Conservation (phyloP, 768 basidiomycete species). For the Suillus ampliporus region DNA sequence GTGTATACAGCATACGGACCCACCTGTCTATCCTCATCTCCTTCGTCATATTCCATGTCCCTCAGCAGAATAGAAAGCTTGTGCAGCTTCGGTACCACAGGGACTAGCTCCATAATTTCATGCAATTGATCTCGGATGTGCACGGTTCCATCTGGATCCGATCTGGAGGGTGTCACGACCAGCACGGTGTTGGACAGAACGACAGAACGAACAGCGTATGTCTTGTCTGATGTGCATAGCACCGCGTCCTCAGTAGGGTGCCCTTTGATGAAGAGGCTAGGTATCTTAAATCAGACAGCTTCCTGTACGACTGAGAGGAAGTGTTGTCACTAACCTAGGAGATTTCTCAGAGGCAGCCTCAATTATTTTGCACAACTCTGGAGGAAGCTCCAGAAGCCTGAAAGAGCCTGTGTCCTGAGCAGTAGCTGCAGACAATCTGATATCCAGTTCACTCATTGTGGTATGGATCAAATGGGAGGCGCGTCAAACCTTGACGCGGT, state of each 20-base stretch:
- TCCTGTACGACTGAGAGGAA: neutral
- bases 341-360: slow-evolving; percentile 51
- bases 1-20: slow-evolving; percentile 13
- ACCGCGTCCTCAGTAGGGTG: slow-evolving; percentile 85
- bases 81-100: slow-evolving; percentile 78
- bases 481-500: neutral
- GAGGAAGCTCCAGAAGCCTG: slow-evolving; percentile 75
- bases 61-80: slow-evolving; percentile 64
- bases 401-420: slow-evolving; percentile 57
- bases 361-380: slow-evolving; percentile 66
- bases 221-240: slow-evolving; percentile 80
- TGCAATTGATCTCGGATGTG: slow-evolving; percentile 82
- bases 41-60: slow-evolving; percentile 74
- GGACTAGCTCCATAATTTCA: slow-evolving; percentile 83
- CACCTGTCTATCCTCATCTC: slow-evolving; percentile 48
- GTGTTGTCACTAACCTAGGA: neutral
- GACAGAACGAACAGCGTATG: slow-evolving; percentile 86
- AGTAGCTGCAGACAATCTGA: slow-evolving; percentile 58
- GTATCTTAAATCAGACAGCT: slow-evolving; percentile 8
- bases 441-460: slow-evolving; percentile 39
- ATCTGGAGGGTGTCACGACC: slow-evolving; percentile 61
- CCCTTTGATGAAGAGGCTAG: slow-evolving; percentile 82
- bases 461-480: neutral
- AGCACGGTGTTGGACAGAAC: slow-evolving; percentile 87
- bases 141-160: slow-evolving; percentile 46